Percentiles rank a stretch among this genome's conserved stretches.
Evolutionary conservation across 768 basidiomycete species (phyloP).

Genomic region (Lactarius sp.): DNA sequence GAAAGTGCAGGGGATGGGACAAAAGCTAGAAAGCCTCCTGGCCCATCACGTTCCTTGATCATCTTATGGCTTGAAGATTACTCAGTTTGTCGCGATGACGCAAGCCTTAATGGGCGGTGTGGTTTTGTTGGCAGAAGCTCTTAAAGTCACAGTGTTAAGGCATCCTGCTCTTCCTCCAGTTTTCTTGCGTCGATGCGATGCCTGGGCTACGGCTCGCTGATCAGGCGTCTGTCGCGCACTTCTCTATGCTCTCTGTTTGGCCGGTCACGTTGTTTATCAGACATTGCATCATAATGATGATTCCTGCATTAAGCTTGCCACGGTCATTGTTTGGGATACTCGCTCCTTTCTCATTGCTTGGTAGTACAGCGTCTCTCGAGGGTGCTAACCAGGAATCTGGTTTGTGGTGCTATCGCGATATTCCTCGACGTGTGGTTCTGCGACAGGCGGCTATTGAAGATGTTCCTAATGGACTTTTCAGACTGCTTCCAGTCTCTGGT

Average conservation of each 20-base stretch:
- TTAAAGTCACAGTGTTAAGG: background rate
- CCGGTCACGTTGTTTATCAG: background rate
- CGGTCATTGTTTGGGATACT: background rate
- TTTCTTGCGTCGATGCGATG: background rate
- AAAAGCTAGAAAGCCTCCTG: conserved; percentile 2
- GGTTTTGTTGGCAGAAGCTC: background rate
- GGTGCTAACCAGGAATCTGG: background rate
- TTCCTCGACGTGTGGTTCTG: background rate
- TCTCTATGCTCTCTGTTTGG: background rate
- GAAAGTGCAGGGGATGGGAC: conserved; percentile 11
- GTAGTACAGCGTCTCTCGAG: background rate
- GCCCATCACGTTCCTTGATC: conserved; percentile 9
- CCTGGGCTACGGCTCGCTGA: background rate
- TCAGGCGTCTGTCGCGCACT: background rate
- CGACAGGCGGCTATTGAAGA: background rate
- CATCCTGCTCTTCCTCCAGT: background rate
- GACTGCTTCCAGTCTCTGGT: background rate
- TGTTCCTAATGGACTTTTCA: background rate
- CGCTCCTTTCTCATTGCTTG: background rate
- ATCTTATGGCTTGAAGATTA: background rate
- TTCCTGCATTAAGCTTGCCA: background rate
- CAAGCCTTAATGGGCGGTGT: background rate
- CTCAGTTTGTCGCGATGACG: background rate
- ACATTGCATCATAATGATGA: background rate
- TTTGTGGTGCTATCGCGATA: background rate